These are phyloP conservation scores for Royoungia palumana DNA, from an alignment of 768 basidiomycete species.

Conservation along the genomic window DNA sequence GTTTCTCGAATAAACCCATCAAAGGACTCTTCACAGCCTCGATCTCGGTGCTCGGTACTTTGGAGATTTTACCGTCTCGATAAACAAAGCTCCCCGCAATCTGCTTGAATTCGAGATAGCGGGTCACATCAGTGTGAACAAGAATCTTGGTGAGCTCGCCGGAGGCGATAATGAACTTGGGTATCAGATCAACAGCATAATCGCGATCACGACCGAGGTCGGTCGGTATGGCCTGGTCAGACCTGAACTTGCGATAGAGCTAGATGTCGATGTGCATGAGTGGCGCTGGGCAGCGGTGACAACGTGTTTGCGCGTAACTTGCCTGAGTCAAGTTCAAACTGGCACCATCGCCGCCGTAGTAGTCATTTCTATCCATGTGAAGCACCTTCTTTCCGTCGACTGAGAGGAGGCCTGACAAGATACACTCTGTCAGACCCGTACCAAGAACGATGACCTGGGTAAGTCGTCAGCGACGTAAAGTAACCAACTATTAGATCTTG, in stretches of 20 bases:
- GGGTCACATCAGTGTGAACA: slow-evolving; percentile 97
- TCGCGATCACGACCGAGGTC: slow-evolving; percentile 96
- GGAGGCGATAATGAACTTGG: slow-evolving; percentile 98
- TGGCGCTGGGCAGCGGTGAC: background rate
- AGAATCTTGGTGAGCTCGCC: slow-evolving; percentile 98
- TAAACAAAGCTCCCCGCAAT: slow-evolving; percentile 98
- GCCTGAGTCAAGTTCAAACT: slow-evolving; percentile 98
- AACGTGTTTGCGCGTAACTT: slow-evolving; percentile 21
- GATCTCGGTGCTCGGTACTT: slow-evolving; percentile 96
- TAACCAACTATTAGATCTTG: slow-evolving; percentile 13
- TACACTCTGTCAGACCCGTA: slow-evolving; percentile 97
- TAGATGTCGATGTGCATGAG: slow-evolving; percentile 36
- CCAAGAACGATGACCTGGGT: slow-evolving; percentile 85
- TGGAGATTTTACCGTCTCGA: slow-evolving; percentile 93
- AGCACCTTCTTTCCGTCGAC: slow-evolving; percentile 99
- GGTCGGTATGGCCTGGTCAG: slow-evolving; percentile 66
- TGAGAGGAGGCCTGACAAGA: slow-evolving; percentile 96
- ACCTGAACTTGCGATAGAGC: slow-evolving; percentile 96
- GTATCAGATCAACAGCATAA: slow-evolving; percentile 96
- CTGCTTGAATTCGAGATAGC: slow-evolving; percentile 99
- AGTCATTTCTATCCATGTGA: slow-evolving; percentile 98
- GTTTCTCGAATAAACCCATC: slow-evolving; percentile 99
- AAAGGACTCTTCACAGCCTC: slow-evolving; percentile 93
- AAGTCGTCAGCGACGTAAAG: slow-evolving; percentile 14
- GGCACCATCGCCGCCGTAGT: slow-evolving; percentile 97